Conservation (phyloP, 2,329 filamentous ascomycete species). For the Alternaria panax region DNA sequence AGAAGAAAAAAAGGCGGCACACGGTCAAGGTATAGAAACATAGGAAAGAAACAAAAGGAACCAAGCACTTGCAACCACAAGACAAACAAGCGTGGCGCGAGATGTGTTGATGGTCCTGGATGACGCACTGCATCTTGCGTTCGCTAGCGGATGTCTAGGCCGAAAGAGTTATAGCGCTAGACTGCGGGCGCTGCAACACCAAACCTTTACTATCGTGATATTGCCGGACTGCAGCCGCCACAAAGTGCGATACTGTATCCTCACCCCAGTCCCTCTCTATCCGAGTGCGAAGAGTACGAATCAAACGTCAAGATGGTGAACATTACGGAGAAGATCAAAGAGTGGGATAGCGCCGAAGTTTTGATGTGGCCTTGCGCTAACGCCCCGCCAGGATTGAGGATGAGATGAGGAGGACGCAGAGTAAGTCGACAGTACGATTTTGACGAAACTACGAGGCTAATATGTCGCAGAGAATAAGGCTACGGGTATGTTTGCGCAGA, state of each 20-base stretch:
- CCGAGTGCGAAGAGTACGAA: background rate
- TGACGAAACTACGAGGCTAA: constrained; percentile 43
- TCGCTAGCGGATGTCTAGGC: constrained; percentile 32
- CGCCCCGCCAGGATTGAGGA: constrained; percentile 83
- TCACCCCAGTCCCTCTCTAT: constrained; percentile 16
- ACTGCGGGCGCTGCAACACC: constrained; percentile 39
- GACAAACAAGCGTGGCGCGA: constrained; percentile 24
- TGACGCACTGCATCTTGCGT: constrained; percentile 39
- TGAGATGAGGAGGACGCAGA: constrained; percentile 99
- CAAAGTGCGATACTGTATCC: constrained; percentile 7
- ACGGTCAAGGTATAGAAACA: constrained; percentile 10
- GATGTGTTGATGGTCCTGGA: constrained; percentile 16
- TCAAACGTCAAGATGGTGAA: constrained; percentile 78
- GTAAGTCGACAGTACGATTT: constrained; percentile 60
- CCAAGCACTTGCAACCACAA: constrained; percentile 7
- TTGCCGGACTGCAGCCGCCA: constrained; percentile 20
- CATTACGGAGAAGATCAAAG: constrained; percentile 99
- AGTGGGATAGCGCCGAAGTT: constrained; percentile 65
- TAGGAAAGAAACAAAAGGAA: background rate
- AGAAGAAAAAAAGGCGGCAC: constrained; percentile 6
- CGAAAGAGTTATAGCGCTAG: constrained; percentile 17
- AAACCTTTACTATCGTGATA: constrained; percentile 45
- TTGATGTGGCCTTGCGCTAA: constrained; percentile 40
- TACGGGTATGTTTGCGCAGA: constrained; percentile 72
- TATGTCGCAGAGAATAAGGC: constrained; percentile 87